phyloP scores from a whole-genome alignment of 768 basidiomycete species.

The Phylloporus rhodoxanthus region DNA sequence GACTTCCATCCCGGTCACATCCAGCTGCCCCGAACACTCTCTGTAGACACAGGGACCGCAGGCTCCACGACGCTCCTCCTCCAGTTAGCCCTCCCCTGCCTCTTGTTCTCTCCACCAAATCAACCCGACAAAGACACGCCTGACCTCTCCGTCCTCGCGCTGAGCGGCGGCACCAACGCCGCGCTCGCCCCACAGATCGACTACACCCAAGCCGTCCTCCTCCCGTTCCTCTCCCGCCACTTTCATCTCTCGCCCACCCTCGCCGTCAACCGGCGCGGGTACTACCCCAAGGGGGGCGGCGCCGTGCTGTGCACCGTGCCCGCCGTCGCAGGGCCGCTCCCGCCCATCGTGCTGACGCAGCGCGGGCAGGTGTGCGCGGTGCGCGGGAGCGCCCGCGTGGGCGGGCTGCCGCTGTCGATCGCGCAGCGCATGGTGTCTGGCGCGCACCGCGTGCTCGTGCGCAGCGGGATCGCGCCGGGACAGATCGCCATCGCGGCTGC shows the following conservation, averaged over 20 bases:
- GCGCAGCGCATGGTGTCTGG: constrained; percentile 54
- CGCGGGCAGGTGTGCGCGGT: constrained; percentile 50
- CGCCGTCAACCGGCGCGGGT: constrained; percentile 53
- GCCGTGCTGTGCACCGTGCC: constrained; percentile 41
- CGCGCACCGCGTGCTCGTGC: constrained; percentile 40
- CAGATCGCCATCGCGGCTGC: constrained; percentile 37
- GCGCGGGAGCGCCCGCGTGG: constrained; percentile 58
- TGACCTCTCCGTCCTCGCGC: constrained; percentile 41
- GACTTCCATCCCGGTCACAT: constrained; percentile 50
- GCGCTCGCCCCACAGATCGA: constrained; percentile 69
- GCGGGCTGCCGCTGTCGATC: constrained; percentile 52
- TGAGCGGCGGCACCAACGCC: constrained; percentile 73
- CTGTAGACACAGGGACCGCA: constrained; percentile 51
- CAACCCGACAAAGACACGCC: neutral
- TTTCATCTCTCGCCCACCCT: constrained; percentile 43
- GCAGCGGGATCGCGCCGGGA: constrained; percentile 26
- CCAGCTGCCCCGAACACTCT: constrained; percentile 36
- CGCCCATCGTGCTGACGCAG: constrained; percentile 45
- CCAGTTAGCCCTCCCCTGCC: constrained; percentile 64
- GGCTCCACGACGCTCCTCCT: constrained; percentile 67
- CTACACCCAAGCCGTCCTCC: constrained; percentile 57
- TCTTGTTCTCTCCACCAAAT: constrained; percentile 45
- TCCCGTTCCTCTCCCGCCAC: constrained; percentile 61
- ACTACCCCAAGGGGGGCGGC: constrained; percentile 71
- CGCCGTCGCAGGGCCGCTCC: constrained; percentile 36